Conservation (phyloP, 495 filamentous ascomycete species). For the Hapsidospora chrysogenum region DNA sequence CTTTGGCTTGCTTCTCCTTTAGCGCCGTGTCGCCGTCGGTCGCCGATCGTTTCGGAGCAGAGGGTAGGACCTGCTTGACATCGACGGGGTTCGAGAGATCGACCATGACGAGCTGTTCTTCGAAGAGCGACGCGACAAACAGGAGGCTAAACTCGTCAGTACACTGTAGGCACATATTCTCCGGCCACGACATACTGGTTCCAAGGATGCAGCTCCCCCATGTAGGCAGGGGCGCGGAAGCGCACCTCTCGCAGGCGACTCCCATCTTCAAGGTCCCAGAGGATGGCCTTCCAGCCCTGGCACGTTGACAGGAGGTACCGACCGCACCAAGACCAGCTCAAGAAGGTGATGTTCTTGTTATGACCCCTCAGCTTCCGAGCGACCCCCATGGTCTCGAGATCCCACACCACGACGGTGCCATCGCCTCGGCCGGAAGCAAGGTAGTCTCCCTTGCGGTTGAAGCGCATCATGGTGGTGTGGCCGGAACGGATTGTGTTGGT, state of each 20-base stretch:
- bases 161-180: too few species aligned
- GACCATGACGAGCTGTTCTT: constrained; percentile 78
- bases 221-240: constrained; percentile 86
- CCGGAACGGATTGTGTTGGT: constrained; percentile 67
- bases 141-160: constrained; percentile 36
- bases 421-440: constrained; percentile 88
- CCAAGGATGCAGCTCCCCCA: constrained; percentile 81
- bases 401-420: constrained; percentile 88
- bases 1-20: constrained; percentile 70
- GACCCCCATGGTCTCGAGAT: constrained; percentile 89
- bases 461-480: constrained; percentile 53
- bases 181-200: constrained; percentile 64
- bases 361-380: constrained; percentile 87
- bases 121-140: constrained; percentile 80
- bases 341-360: constrained; percentile 72
- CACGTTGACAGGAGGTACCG: constrained; percentile 88
- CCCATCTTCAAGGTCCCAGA: constrained; percentile 78
- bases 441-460: constrained; percentile 86
- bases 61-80: constrained; percentile 61
- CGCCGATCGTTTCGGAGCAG: constrained; percentile 55
- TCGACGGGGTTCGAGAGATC: constrained; percentile 50
- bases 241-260: constrained; percentile 43
- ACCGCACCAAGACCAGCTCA: constrained; percentile 88
- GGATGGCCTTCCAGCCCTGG: constrained; percentile 85
- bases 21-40: constrained; percentile 44